Evolutionary conservation across 2,329 filamentous ascomycete species (phyloP).

Genomic region (Epichloe gansuensis): DNA sequence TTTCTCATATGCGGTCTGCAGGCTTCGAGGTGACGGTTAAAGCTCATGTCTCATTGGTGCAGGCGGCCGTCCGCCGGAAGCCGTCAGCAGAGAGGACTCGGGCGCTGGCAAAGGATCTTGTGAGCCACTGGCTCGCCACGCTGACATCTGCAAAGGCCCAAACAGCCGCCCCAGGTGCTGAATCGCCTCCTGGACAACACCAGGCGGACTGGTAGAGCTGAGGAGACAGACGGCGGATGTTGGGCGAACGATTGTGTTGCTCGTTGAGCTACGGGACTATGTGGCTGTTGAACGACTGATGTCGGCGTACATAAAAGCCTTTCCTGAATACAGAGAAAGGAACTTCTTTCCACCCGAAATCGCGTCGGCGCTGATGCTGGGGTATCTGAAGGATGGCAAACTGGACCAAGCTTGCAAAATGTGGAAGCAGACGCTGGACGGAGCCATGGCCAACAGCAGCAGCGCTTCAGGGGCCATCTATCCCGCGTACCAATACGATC

Average conservation of each 20-base stretch:
- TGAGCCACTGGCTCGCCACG: constrained; percentile 16
- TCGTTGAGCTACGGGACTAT: constrained; percentile 29
- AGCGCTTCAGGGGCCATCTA: constrained; percentile 23
- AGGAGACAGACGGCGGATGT: constrained; percentile 17
- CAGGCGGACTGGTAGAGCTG: constrained; percentile 13
- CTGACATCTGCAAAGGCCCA: neutral
- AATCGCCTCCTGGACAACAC: constrained; percentile 1
- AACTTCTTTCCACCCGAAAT: constrained; percentile 39
- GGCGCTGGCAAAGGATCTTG: constrained; percentile 17
- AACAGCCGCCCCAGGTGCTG: neutral
- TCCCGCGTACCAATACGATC: constrained; percentile 38
- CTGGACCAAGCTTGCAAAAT: constrained; percentile 49
- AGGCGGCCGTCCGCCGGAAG: constrained; percentile 20
- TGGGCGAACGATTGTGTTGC: constrained; percentile 21
- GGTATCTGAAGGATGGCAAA: constrained; percentile 44
- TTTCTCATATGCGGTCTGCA: constrained; percentile 29
- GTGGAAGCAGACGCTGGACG: constrained; percentile 51
- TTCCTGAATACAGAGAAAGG: constrained; percentile 20
- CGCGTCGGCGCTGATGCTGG: constrained; percentile 55
- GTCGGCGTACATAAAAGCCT: constrained; percentile 35
- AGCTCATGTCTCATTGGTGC: constrained; percentile 30
- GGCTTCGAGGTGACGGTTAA: constrained; percentile 31
- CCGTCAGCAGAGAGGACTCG: constrained; percentile 15
- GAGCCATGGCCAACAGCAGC: constrained; percentile 29
- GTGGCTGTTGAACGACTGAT: constrained; percentile 46